Evolutionary conservation across 1,284 basidiomycete genomes (phyloP).

Genomic region (Pyrrhoderma noxium): DNA sequence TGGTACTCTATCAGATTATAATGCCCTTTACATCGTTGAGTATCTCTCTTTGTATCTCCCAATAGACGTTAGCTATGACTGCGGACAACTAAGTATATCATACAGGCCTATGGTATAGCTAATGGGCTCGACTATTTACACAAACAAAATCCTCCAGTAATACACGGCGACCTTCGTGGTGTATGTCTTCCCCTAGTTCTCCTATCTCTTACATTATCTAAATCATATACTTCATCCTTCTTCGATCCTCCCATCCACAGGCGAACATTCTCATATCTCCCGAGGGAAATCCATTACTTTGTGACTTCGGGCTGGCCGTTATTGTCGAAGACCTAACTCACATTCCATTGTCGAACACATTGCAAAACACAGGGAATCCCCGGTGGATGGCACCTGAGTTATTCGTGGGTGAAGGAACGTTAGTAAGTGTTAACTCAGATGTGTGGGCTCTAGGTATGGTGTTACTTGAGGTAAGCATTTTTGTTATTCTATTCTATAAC

Average conservation of each 20-base stretch:
- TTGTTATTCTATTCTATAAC: background rate
- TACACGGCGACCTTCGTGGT: conserved; percentile 17
- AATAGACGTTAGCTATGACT: background rate
- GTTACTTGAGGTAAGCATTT: conserved; percentile 14
- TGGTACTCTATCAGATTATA: background rate
- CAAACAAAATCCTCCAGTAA: conserved; percentile 12
- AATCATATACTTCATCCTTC: no score
- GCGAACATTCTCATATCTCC: conserved; percentile 18
- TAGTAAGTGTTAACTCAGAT: conserved; percentile 10
- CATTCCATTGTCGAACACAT: conserved; percentile 13
- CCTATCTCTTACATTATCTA: no score
- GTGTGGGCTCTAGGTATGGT: conserved; percentile 18
- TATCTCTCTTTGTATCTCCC: background rate
- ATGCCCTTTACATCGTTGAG: conserved; percentile 4
- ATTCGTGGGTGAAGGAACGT: conserved; percentile 9
- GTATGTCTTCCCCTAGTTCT: background rate
- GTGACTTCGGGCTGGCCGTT: conserved; percentile 20
- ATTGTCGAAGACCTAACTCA: conserved; percentile 18
- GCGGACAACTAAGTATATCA: background rate
- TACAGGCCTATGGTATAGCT: conserved; percentile 12
- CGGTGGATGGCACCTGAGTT: conserved; percentile 21
- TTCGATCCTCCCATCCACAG: no score
- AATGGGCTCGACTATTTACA: conserved; percentile 16
- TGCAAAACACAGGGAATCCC: conserved; percentile 15
- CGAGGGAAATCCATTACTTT: conserved; percentile 16